Evolutionary conservation across 345 rosid species (phyloP).

Genomic region (rapeseed (Brassica napus)): Da-Ae NC_063448.1:47959001-47959500

Average conservation of each 20-base stretch:
- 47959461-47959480: not conserved
- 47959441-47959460: conserved; percentile 23
- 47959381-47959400: conserved; percentile 41
- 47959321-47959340: conserved; percentile 44
- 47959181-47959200: not conserved
- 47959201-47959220: not conserved
- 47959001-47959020: too few relatives aligned
- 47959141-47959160: too few relatives aligned
- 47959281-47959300: conserved; percentile 16
- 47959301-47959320: not conserved
- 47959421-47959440: conserved; percentile 31
- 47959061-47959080: too few relatives aligned
- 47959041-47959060: too few relatives aligned
- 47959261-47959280: conserved; percentile 21
- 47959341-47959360: conserved; percentile 37
- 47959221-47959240: not conserved
- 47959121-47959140: too few relatives aligned
- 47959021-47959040: too few relatives aligned
- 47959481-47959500: not conserved
- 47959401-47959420: conserved; percentile 27
- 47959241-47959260: not conserved
- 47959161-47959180: too few relatives aligned
- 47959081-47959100: too few relatives aligned
- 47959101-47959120: too few relatives aligned
- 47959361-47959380: conserved; percentile 51